Evolutionary conservation across 2,329 filamentous ascomycete species (phyloP).

Genomic region (Penicillium decumbens): DNA sequence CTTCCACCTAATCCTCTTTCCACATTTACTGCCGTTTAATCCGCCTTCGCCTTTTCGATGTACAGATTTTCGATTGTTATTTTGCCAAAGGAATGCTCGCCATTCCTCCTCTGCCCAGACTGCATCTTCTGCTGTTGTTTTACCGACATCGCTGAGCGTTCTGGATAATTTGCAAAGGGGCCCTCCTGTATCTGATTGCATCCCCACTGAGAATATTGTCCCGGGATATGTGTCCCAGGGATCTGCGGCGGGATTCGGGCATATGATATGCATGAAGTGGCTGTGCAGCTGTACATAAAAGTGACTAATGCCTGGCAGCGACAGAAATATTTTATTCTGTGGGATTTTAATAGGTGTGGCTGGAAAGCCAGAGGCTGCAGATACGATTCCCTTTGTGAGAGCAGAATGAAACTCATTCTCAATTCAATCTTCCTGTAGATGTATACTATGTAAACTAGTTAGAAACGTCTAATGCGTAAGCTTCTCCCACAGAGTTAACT

Average conservation of each 20-base stretch:
- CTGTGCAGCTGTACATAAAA: constrained; percentile 35
- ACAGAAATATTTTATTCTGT: constrained; percentile 14
- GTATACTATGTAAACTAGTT: no score
- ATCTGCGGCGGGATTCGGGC: constrained; percentile 1
- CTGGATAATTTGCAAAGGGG: constrained; percentile 8
- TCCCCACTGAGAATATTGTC: constrained; percentile 3
- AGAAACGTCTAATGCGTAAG: no score
- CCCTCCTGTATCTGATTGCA: constrained; percentile 9
- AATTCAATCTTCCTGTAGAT: neutral
- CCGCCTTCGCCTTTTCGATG: constrained; percentile 22
- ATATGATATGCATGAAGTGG: constrained; percentile 16
- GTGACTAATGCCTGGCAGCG: constrained; percentile 13
- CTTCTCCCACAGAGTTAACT: no score
- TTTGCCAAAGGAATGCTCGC: constrained; percentile 16
- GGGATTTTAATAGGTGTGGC: constrained; percentile 24
- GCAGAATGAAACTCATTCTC: constrained; percentile 22
- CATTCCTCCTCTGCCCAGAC: constrained; percentile 21
- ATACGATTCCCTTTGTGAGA: constrained; percentile 31
- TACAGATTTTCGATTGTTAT: constrained; percentile 22
- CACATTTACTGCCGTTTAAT: constrained; percentile 32
- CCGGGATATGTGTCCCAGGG: neutral
- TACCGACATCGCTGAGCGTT: constrained; percentile 14
- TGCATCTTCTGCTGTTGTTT: neutral
- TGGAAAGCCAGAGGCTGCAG: constrained; percentile 26
- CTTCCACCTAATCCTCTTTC: constrained; percentile 27